Evolutionary conservation across 192 early-diverging fungal species (phyloP).

Genomic region (Coemansia sp.): DNA sequence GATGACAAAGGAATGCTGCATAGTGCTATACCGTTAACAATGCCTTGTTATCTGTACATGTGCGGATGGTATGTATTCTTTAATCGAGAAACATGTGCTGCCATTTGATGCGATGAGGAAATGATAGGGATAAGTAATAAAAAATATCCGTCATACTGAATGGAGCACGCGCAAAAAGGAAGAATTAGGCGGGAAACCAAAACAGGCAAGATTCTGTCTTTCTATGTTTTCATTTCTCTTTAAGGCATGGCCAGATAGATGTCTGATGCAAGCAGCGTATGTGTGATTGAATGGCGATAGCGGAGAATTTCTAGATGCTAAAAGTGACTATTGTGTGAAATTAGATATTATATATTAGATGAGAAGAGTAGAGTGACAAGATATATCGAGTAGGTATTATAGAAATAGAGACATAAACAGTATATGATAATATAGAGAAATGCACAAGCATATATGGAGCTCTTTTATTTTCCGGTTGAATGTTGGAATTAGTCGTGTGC

Average conservation of each 20-base stretch:
- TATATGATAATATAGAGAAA: neutral
- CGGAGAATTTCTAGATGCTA: constrained; percentile 1
- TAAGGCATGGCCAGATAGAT: neutral
- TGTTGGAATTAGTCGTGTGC: constrained; percentile 8
- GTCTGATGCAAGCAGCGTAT: neutral
- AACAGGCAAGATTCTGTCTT: neutral
- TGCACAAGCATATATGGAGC: neutral
- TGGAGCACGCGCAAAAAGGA: no score
- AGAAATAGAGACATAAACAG: neutral
- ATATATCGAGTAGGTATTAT: no score
- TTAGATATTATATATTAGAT: no score
- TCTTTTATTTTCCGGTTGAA: neutral
- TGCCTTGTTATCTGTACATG: neutral
- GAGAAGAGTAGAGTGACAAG: no score
- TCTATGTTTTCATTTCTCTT: neutral
- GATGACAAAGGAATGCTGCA: neutral
- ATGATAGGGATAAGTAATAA: neutral
- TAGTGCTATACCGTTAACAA: neutral
- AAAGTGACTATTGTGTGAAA: neutral
- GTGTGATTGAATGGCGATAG: constrained; percentile 1
- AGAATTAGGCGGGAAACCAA: no score
- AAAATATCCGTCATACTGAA: no score
- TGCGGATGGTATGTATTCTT: neutral
- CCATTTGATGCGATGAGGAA: neutral
- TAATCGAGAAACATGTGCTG: neutral